A percentile compares a stretch with the other conserved stretches of the same genome.
phyloP scores from a whole-genome alignment of 352 stramenopile genomes.

The Labyrinthula sp. region DNA sequence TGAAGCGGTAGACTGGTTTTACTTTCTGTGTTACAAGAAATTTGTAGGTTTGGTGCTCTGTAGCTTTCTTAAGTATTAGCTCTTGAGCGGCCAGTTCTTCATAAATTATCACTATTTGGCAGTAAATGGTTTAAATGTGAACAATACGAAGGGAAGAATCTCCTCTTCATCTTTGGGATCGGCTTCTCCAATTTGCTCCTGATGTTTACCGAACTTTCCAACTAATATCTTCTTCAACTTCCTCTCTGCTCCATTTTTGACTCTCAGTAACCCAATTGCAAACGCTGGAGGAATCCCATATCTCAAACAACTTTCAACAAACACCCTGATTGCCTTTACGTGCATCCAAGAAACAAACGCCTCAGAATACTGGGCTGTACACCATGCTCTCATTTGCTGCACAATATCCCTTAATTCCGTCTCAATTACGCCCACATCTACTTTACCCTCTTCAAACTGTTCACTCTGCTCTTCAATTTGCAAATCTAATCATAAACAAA shows the following conservation, averaged over 20 bases:
- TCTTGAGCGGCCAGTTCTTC: no score
- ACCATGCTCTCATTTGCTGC: slow-evolving; percentile 75
- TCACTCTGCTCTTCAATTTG: slow-evolving; percentile 42
- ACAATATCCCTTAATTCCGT: slow-evolving; percentile 40
- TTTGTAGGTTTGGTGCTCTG: no score
- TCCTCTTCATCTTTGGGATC: slow-evolving; percentile 12
- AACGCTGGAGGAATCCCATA: slow-evolving; percentile 93
- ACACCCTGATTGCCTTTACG: slow-evolving; percentile 87
- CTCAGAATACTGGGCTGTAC: slow-evolving; percentile 91
- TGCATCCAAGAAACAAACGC: slow-evolving; percentile 94
- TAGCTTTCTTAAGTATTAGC: no score
- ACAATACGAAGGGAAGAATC: slow-evolving; percentile 28
- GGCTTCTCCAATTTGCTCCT: slow-evolving; percentile 24
- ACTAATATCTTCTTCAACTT: slow-evolving; percentile 54
- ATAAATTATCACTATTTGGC: no score
- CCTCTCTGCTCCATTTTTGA: slow-evolving; percentile 47
- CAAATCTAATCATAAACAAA: background rate
- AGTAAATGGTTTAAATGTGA: slow-evolving; percentile 26
- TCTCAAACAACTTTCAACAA: slow-evolving; percentile 86
- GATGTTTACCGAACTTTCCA: slow-evolving; percentile 41
- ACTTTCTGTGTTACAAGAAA: no score
- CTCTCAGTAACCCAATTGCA: slow-evolving; percentile 5
- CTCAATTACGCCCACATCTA: slow-evolving; percentile 19
- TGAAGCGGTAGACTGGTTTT: no score
- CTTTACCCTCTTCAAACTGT: slow-evolving; percentile 51